Base-by-base conservation (phyloP, 163 green algal genomes). In the Picocystis sp. region DNA sequence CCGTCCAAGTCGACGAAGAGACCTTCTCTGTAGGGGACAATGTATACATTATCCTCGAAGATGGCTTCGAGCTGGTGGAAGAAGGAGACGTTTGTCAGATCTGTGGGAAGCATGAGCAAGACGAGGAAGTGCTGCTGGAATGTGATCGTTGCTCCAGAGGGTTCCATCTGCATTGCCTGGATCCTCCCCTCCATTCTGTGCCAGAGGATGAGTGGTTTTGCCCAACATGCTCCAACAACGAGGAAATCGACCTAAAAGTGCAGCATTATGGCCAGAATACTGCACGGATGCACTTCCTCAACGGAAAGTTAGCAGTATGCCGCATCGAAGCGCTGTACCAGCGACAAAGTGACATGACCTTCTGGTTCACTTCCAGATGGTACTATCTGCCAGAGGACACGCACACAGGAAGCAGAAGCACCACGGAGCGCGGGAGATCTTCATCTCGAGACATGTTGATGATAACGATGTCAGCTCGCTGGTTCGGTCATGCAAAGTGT, bases 131-230 rank as follows among this genome's bases (percentile, higher is more conserved):
- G 11, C 78, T 93, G 65, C 60, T 96, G 29, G 87, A 96, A 69
- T 96, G 87, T 63, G 71, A 78, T 63, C 57, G 61, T 22, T 96
- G 87, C 73, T 71, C 94, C 45, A 49, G 71, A 11, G 85, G 82
- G 29, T 95, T 81, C 64, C 87, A 96, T 64, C 56, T 90, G 51
- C 56, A 49, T 43, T 96, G 87, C 69, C 58, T 92, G 1, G 52
- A 71, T 22, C 87, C 87, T 44, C 63, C 70, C 3, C 70, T 96
- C 22, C 64, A 63, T 29, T 55, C 57, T 0, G 70, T 92, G 2
- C 82, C 82, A 21, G 63, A 82, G 61, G 82, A 78, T 1, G 73
- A 86, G 25, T 95, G 86, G 86, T 43, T 83, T 43, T 95, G 86
- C 62, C 58, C 74, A 1, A 56, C 57, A 22, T 92, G 81, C 58